Percentiles rank a stretch among this genome's conserved stretches.
Evolutionary conservation across 805 yeast species (phyloP).

Genomic region (Myxozyma mucilagina): DNA sequence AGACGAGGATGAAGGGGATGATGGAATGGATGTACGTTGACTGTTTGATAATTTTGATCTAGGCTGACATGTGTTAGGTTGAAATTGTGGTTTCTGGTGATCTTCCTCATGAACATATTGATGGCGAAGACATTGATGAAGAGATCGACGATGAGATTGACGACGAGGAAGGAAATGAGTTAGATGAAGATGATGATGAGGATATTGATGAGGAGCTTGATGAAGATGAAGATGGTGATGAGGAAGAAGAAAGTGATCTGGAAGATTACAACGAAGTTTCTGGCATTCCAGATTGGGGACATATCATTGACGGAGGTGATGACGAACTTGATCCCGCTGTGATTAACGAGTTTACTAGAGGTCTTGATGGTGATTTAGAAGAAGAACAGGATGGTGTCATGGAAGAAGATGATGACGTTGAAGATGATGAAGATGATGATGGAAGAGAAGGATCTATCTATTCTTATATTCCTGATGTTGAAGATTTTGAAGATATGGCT

Average conservation of each 20-base stretch:
- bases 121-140: slow-evolving; percentile 30
- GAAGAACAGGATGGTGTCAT: slow-evolving; percentile 32
- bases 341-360: slow-evolving; percentile 31
- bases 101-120: slow-evolving; percentile 36
- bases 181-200: slow-evolving; percentile 36
- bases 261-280: slow-evolving; percentile 26
- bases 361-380: slow-evolving; percentile 27
- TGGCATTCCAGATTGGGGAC: slow-evolving; percentile 15
- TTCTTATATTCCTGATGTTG: slow-evolving; percentile 1
- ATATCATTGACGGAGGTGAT: slow-evolving; percentile 33
- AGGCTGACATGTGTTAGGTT: slow-evolving; percentile 10
- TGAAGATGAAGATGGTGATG: slow-evolving; percentile 34
- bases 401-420: slow-evolving; percentile 40
- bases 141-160: slow-evolving; percentile 21
- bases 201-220: slow-evolving; percentile 31
- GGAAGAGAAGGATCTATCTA: slow-evolving; percentile 21
- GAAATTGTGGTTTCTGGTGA: slow-evolving; percentile 36
- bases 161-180: slow-evolving; percentile 36
- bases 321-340: slow-evolving; percentile 37
- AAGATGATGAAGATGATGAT: slow-evolving; percentile 36
- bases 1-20: slow-evolving; percentile 38
- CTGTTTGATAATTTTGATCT: neutral
- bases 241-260: slow-evolving; percentile 35
- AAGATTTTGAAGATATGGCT: slow-evolving; percentile 20
- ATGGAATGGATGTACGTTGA: slow-evolving; percentile 32